phyloP scores from a whole-genome alignment of 345 rosid species.

The Tarenaya hassleriana region DNA sequence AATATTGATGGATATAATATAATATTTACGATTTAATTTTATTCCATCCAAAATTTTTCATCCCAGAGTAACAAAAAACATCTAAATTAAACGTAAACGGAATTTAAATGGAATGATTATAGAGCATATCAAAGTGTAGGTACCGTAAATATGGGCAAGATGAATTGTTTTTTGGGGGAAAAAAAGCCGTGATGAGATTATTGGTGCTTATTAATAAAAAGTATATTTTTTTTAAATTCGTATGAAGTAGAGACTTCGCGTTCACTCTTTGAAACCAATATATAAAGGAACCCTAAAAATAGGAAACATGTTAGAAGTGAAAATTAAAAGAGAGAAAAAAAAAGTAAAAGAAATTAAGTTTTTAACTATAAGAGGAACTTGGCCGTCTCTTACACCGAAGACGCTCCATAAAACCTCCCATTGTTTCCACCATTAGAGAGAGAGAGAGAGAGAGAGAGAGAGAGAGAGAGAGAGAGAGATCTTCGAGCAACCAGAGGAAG shows the following conservation, averaged over 20 bases:
- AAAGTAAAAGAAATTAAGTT: constrained; percentile 7
- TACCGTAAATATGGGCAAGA: no score
- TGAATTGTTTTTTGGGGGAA: no score
- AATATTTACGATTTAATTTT: no score
- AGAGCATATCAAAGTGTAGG: no score
- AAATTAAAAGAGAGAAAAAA: constrained; percentile 9
- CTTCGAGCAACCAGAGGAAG: constrained; percentile 64
- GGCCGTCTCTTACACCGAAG: constrained; percentile 38
- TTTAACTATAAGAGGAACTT: constrained; percentile 32
- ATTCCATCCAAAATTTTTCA: no score
- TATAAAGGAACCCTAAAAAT: constrained; percentile 14
- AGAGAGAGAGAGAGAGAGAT: constrained; percentile 19
- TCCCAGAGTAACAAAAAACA: no score
- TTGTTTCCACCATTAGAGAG: constrained; percentile 27
- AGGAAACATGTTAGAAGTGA: constrained; percentile 12
- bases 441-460: constrained; percentile 19
- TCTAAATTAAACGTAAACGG: no score
- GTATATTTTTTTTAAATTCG: constrained; percentile 12
- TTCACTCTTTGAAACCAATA: constrained; percentile 25
- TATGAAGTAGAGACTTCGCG: constrained; percentile 2
- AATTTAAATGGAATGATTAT: no score
- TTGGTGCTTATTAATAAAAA: no score
- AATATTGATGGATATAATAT: no score
- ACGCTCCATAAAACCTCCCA: constrained; percentile 30
- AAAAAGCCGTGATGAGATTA: no score